These are phyloP conservation scores for Gentiana dahurica DNA, from an alignment of 257 asterid genomes.

Conservation along the genomic window DNA sequence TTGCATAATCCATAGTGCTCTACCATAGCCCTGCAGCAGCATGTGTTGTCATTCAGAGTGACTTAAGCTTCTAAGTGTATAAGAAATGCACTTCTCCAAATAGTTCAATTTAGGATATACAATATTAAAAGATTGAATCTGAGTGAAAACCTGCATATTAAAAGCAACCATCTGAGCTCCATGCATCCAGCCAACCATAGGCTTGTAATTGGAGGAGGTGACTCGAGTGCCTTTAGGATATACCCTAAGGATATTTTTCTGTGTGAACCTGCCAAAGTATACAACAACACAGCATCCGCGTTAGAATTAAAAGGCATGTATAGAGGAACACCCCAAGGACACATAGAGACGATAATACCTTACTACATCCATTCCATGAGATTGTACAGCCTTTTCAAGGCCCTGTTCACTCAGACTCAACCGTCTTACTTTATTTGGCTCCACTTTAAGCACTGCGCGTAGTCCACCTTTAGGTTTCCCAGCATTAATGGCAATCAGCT, in stretches of 20 bases:
- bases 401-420: constrained; percentile 93
- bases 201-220: constrained; percentile 77
- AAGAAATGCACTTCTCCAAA: too few species aligned
- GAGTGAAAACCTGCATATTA: constrained; percentile 67
- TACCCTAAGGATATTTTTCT: constrained; percentile 62
- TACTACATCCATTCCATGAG: constrained; percentile 56
- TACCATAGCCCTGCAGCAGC: constrained; percentile 58
- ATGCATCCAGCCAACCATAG: constrained; percentile 77
- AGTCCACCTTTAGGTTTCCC: constrained; percentile 83
- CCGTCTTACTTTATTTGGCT: constrained; percentile 72
- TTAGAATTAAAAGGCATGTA: constrained; percentile 8
- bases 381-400: constrained; percentile 62
- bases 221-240: constrained; percentile 82
- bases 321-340: background rate
- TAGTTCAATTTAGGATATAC: too few species aligned
- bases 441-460: constrained; percentile 53
- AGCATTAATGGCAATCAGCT: constrained; percentile 80
- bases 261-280: constrained; percentile 51
- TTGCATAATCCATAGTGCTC: constrained; percentile 80
- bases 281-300: constrained; percentile 2
- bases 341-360: constrained; percentile 30
- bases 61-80: constrained; percentile 1
- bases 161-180: constrained; percentile 98
- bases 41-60: background rate
- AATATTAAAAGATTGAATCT: background rate